A percentile compares a stretch with the other conserved stretches of the same genome.
Conservation (phyloP, 2,329 filamentous ascomycete species). For the Fusarium annulatum region DNA sequence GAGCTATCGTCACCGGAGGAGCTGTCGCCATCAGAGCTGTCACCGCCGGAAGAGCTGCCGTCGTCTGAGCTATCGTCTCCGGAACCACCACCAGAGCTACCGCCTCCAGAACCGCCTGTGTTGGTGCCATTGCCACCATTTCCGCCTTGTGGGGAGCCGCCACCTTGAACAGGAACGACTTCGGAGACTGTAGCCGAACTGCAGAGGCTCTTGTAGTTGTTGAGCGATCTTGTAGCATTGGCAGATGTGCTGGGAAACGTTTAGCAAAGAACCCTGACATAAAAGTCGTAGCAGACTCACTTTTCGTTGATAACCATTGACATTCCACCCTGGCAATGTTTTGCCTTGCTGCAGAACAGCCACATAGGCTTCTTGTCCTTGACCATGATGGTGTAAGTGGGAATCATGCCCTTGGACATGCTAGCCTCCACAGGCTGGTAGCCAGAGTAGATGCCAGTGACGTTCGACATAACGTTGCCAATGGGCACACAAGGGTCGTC, state of each 20-base stretch:
- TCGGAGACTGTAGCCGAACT: conserved; percentile 45
- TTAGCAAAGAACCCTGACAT: neutral
- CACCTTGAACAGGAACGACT: conserved; percentile 39
- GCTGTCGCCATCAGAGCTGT: neutral
- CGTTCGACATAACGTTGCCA: conserved; percentile 60
- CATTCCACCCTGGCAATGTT: conserved; percentile 82
- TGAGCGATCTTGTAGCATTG: conserved; percentile 64
- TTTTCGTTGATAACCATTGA: conserved; percentile 80
- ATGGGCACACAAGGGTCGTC: conserved; percentile 76
- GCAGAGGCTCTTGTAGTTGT: conserved; percentile 59
- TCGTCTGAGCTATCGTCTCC: neutral
- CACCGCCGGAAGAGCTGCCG: conserved; percentile 3
- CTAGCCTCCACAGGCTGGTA: conserved; percentile 72
- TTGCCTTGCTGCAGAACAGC: conserved; percentile 80
- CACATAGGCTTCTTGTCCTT: conserved; percentile 78
- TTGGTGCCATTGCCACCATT: conserved; percentile 24
- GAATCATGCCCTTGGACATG: conserved; percentile 60
- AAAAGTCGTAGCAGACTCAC: conserved; percentile 56
- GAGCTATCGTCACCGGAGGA: neutral
- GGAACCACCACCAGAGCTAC: neutral
- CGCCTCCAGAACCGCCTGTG: neutral
- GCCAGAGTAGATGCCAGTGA: conserved; percentile 73
- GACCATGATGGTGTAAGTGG: conserved; percentile 78
- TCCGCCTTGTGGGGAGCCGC: conserved; percentile 31
- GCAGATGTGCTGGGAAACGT: conserved; percentile 54